Evolutionary conservation across 1,284 basidiomycete genomes (phyloP).

Genomic region (Ganoderma resinaceum): DNA sequence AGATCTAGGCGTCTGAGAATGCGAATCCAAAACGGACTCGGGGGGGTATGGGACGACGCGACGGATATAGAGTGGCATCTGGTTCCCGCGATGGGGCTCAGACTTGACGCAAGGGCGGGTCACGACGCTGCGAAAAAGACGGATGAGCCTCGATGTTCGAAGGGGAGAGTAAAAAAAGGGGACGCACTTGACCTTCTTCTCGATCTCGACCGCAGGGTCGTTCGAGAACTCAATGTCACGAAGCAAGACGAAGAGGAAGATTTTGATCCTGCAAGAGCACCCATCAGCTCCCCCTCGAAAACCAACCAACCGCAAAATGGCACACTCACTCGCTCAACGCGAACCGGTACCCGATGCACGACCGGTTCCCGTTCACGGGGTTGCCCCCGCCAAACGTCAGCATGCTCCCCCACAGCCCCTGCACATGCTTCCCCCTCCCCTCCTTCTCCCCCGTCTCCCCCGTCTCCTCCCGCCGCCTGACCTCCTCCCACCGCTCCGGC

Average conservation of each 20-base stretch:
- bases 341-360: constrained; percentile 78
- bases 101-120: constrained; percentile 63
- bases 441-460: constrained; percentile 32
- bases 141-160: background rate
- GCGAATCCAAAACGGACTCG: background rate
- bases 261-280: constrained; percentile 56
- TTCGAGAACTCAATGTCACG: constrained; percentile 63
- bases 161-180: constrained; percentile 7
- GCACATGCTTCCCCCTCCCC: constrained; percentile 47
- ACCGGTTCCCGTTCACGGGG: constrained; percentile 60
- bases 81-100: constrained; percentile 55
- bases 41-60: constrained; percentile 20
- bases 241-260: constrained; percentile 63
- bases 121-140: constrained; percentile 50
- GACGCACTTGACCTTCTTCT: constrained; percentile 71
- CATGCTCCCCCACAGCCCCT: constrained; percentile 68
- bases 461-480: constrained; percentile 32
- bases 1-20: background rate
- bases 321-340: constrained; percentile 69
- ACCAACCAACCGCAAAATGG: background rate
- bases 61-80: constrained; percentile 60
- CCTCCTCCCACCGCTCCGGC: constrained; percentile 63
- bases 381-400: constrained; percentile 70
- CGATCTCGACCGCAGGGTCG: constrained; percentile 59
- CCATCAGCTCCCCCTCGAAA: background rate